Conservation (phyloP, 2,329 filamentous ascomycete species). For the Fusarium mexicanum region DNA sequence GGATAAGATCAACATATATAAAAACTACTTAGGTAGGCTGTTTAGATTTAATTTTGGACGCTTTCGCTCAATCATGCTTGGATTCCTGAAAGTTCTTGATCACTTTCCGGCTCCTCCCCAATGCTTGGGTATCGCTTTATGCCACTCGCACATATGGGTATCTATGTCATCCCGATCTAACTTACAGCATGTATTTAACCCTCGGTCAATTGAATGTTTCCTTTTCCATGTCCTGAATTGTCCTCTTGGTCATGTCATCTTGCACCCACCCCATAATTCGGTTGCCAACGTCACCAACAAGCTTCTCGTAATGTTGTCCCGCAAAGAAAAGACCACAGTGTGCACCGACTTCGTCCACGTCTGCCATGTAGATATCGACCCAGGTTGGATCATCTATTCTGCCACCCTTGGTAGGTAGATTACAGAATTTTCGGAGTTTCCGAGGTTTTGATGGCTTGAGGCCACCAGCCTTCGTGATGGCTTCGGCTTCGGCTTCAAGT, state of each 20-base stretch:
- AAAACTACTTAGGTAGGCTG: not conserved
- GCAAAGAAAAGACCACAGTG: constrained; percentile 84
- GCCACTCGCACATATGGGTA: constrained; percentile 1
- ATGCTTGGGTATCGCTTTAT: not conserved
- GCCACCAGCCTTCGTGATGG: constrained; percentile 13
- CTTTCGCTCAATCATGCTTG: not conserved
- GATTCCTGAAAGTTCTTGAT: not conserved
- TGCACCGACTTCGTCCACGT: constrained; percentile 84
- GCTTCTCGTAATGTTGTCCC: constrained; percentile 75
- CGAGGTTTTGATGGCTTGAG: constrained; percentile 46
- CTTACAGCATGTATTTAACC: not conserved
- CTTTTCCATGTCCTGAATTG: constrained; percentile 44
- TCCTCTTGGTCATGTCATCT: constrained; percentile 63
- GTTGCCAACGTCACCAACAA: constrained; percentile 79
- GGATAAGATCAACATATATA: not conserved
- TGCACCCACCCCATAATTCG: constrained; percentile 76
- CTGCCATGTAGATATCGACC: constrained; percentile 82
- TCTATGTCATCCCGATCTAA: not conserved
- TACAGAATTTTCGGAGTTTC: constrained; percentile 82
- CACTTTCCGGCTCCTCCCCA: not conserved
- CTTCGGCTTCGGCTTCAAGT: constrained; percentile 4
- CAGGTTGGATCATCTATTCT: constrained; percentile 75
- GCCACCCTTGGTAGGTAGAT: constrained; percentile 66
- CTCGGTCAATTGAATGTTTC: not conserved
- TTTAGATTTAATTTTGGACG: not conserved